Evolutionary conservation across 164 flowering plant genomes (phyloP).

Genomic region (Berberis vulgaris): DNA sequence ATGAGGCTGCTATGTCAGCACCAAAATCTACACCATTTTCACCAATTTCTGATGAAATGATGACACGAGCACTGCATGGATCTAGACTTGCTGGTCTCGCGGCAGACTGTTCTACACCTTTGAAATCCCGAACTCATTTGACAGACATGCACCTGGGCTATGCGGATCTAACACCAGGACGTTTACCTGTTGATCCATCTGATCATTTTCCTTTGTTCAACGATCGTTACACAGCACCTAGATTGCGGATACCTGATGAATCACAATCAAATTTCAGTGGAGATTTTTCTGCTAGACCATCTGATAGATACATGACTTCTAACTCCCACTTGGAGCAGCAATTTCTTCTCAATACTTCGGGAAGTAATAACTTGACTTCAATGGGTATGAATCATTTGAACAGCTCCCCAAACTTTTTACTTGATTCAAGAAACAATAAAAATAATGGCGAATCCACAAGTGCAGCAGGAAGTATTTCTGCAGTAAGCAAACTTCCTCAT

Average conservation of each 20-base stretch:
- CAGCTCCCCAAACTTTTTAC: constrained; percentile 29
- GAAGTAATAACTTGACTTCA: constrained; percentile 32
- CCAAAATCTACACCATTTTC: constrained; percentile 42
- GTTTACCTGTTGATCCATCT: constrained; percentile 30
- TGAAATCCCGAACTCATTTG: constrained; percentile 46
- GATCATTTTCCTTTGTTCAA: constrained; percentile 26
- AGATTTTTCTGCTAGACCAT: constrained; percentile 35
- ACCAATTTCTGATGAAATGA: constrained; percentile 75
- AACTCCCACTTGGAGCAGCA: constrained; percentile 35
- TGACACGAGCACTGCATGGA: constrained; percentile 71
- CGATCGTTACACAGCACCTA: constrained; percentile 32
- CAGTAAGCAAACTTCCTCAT: constrained; percentile 72
- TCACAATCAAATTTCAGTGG: constrained; percentile 28
- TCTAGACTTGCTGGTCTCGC: constrained; percentile 33
- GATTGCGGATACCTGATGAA: constrained; percentile 42
- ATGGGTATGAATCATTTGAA: constrained; percentile 36
- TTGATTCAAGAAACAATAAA: constrained; percentile 22
- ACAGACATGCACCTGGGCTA: constrained; percentile 87
- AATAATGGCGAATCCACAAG: constrained; percentile 25
- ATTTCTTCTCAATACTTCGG: constrained; percentile 38
- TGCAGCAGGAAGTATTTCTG: constrained; percentile 34
- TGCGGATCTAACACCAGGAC: constrained; percentile 32
- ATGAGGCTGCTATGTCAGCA: constrained; percentile 25
- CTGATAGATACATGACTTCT: constrained; percentile 36
- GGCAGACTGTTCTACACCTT: constrained; percentile 21